Evolutionary conservation across 2,329 filamentous ascomycete genomes (phyloP).

Genomic region (Aspergillus terreus): DNA sequence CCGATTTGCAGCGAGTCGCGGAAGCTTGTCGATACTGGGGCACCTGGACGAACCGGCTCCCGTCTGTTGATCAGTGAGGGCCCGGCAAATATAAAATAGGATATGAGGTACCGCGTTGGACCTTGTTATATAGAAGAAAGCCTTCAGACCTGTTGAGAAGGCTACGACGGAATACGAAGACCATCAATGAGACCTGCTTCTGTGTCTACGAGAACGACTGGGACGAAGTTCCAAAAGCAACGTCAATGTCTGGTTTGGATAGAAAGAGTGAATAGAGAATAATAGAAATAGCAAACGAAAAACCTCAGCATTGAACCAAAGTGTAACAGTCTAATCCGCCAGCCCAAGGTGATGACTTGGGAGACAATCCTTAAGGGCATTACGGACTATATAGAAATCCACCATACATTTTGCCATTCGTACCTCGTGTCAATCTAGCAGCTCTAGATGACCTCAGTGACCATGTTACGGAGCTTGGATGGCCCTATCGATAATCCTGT

Average conservation of each 20-base stretch:
- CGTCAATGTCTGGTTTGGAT: neutral
- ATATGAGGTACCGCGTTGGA: neutral
- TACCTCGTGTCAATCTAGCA: slow-evolving; percentile 23
- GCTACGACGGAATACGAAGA: too few species aligned
- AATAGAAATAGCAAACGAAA: slow-evolving; percentile 13
- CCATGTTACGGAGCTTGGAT: slow-evolving; percentile 42
- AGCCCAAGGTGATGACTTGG: slow-evolving; percentile 11
- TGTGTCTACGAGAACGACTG: neutral
- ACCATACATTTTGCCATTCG: slow-evolving; percentile 28
- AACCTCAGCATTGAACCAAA: slow-evolving; percentile 7
- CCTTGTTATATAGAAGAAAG: neutral
- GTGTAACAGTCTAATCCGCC: slow-evolving; percentile 16
- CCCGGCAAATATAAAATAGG: neutral
- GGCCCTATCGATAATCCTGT: slow-evolving; percentile 26
- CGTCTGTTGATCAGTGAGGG: neutral
- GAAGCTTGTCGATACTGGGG: slow-evolving; percentile 38
- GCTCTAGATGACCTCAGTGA: slow-evolving; percentile 25
- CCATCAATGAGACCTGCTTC: too few species aligned
- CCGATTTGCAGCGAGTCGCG: slow-evolving; percentile 33
- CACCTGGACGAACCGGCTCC: slow-evolving; percentile 38
- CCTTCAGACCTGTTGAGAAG: too few species aligned
- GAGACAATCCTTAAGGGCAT: slow-evolving; percentile 12
- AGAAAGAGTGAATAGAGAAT: slow-evolving; percentile 5
- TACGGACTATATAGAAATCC: slow-evolving; percentile 11
- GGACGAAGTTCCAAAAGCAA: neutral